Evolutionary conservation across 2,329 filamentous ascomycete species (phyloP), one percentile per base, ranked within the genome.

Genomic region (Diaporthe australafricana): DNA sequence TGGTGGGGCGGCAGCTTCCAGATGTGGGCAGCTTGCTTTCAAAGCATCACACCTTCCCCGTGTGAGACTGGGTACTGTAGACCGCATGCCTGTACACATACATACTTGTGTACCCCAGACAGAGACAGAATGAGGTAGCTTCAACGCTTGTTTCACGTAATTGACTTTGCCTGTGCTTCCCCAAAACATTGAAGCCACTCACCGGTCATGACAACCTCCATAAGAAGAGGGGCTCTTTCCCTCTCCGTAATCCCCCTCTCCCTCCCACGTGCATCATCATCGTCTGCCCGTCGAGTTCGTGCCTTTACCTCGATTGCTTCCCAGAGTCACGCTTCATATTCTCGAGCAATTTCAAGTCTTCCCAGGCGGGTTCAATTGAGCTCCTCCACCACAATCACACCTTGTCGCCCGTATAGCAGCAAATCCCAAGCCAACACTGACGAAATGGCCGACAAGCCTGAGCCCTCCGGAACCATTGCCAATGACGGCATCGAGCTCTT

Each of bases 401-500:
- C 38, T 27, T 25, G 20, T 40, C 66, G 52, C 9, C 40, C 42
- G 25, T 68, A 57, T 38, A 68, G 66, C 65, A 56, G 52, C 66
- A 50, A 20, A 48, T 16, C 6, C 65, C 42, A 30, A 4, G 6
- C 11, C n/a, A 45, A 56, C 48, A 40, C 7, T 50, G 27, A 40
- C n/a, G 25, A 60, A 20, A 69, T 69, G 66, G 60, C 57, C 68
- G 75, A 77, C 2, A 82, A 82, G 80, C 74, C 80, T 27, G 80
- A 83, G 71, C 87, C 88, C 22, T 89, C 85, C 7, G 89, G 90
- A 70, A 83, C 91, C 72, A 88, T 90, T 75, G 89, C 89, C 76
- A 88, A 85, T 75, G 88, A 87, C 66, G 90, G 90, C 80, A 90
- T 92, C 73, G 90, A 92, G 82, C 86, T 92, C 72, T 82, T 92